Evolutionary conservation across 768 basidiomycete genomes (phyloP), one percentile per base, ranked within the genome.

Genomic region (Rhodotorula kratochvilovae): DNA sequence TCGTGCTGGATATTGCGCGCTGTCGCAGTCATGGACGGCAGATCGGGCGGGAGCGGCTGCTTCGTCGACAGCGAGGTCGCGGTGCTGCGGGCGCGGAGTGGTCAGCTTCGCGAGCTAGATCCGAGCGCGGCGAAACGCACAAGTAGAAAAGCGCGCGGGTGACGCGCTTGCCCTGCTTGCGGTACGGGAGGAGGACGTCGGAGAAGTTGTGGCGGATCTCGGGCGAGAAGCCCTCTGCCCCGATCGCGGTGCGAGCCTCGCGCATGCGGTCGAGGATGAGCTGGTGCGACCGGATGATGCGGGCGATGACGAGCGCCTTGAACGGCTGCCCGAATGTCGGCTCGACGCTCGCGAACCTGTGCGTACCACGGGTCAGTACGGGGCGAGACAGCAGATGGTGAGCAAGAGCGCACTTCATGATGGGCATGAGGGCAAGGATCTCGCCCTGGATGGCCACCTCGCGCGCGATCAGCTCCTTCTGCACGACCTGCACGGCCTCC

Each of bases 321-420:
- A 72, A 75, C 15, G 74, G 74, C 25, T 31, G 29, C 33, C 60
- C 39, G 42, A 66, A 67, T 16, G 63, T 60, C 1, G 74, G 71
- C 56, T 75, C 74, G 23, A 66, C 65, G 23, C 53, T 36, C 7
- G 74, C 74, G 35, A 75, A 75, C 33, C 61, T 55, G 64, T 55
- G 69, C 11, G 29, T 12, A 15, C 10, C 2, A 13, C 4, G 12
- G 11, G 50, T 51, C 50, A 51, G 50, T 13, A 25, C 23, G 27
- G n/a, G n/a, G 27, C 23, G 50, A 5, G 13, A 51, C 31, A 54
- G 3, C 27, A 5, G 13, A 51, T 27, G 48, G 3, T 21, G 23
- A 12, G 5, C 33, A 42, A n/a, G 33, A 8, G 65, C 74, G 3
- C 45, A 78, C 79, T 64, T 67, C 46, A 79, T 61, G 13, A 79